Conservation (phyloP, 1,139 yeast genomes). For the Geotrichum carabidarum region DNA sequence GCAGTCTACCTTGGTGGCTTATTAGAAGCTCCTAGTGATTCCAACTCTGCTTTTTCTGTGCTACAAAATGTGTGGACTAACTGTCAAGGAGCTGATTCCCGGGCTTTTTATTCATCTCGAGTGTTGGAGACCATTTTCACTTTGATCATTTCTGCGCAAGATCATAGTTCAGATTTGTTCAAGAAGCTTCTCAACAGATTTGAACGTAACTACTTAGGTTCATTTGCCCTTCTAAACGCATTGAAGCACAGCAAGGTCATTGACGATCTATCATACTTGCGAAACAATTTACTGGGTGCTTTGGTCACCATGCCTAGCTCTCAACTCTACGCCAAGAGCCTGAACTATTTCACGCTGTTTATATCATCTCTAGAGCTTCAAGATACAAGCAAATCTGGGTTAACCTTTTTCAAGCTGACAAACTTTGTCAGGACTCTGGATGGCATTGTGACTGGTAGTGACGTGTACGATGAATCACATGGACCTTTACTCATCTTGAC, state of each 20-base stretch:
- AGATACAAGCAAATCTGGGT: conserved; percentile 11
- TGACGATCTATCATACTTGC: conserved; percentile 8
- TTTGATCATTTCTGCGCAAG: conserved; percentile 1
- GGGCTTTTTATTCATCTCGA: conserved; percentile 15
- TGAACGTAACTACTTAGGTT: conserved; percentile 12
- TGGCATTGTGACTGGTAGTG: conserved; percentile 9
- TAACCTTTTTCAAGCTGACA: conserved; percentile 18
- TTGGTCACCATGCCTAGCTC: conserved; percentile 10
- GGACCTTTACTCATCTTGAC: conserved; percentile 15
- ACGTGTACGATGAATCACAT: conserved; percentile 13
- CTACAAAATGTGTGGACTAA: conserved; percentile 2
- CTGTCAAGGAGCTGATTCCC: conserved; percentile 1
- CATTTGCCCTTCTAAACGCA: conserved; percentile 9
- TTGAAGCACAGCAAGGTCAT: conserved; percentile 9
- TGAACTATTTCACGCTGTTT: conserved; percentile 12
- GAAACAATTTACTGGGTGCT: conserved; percentile 15
- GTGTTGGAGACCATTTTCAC: conserved; percentile 6
- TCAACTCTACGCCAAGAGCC: conserved; percentile 10
- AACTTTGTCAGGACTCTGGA: conserved; percentile 14
- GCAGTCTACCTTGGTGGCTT: conserved; percentile 6
- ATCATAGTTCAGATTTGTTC: conserved; percentile 9
- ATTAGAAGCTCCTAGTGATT: not conserved
- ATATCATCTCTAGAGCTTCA: conserved; percentile 7
- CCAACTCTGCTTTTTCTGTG: not conserved
- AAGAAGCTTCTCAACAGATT: conserved; percentile 9